phyloP scores from a whole-genome alignment of 2,329 filamentous ascomycete species.

The Emmonsiellopsis sp. region DNA sequence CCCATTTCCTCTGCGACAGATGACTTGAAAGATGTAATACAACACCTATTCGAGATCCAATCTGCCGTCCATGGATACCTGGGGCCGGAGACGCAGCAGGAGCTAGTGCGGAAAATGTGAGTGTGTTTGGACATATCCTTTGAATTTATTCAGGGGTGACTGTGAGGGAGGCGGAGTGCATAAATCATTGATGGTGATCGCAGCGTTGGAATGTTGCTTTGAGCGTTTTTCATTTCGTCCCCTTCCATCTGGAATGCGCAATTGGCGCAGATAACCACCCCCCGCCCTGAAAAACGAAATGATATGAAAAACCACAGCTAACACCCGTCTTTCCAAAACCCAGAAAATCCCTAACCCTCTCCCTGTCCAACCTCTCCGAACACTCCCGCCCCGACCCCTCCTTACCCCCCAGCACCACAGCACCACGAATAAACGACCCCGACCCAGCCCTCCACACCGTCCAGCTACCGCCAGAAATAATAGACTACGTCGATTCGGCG shows the following conservation, averaged over 20 bases:
- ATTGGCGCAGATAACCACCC: neutral
- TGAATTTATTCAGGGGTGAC: too few species aligned
- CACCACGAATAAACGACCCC: slow-evolving; percentile 2
- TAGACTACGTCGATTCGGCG: slow-evolving; percentile 52
- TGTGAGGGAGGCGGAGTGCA: too few species aligned
- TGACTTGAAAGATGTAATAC: slow-evolving; percentile 51
- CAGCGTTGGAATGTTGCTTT: neutral
- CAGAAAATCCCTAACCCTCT: slow-evolving; percentile 35
- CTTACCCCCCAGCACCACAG: slow-evolving; percentile 3
- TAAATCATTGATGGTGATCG: too few species aligned
- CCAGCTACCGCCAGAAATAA: slow-evolving; percentile 51
- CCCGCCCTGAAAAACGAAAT: neutral
- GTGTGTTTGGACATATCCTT: neutral
- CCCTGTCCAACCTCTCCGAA: slow-evolving; percentile 43
- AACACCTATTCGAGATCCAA: slow-evolving; percentile 54
- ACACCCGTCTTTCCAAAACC: slow-evolving; percentile 1
- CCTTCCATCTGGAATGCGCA: too few species aligned
- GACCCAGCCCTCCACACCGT: slow-evolving; percentile 41
- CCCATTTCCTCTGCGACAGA: slow-evolving; percentile 24
- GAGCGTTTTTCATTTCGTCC: neutral
- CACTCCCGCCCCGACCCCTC: slow-evolving; percentile 25
- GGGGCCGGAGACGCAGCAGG: slow-evolving; percentile 45
- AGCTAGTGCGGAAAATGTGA: slow-evolving; percentile 50
- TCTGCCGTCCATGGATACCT: slow-evolving; percentile 50
- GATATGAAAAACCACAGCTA: neutral